phyloP scores from a whole-genome alignment of 345 rosid genomes.

The Populus nigra region DNA sequence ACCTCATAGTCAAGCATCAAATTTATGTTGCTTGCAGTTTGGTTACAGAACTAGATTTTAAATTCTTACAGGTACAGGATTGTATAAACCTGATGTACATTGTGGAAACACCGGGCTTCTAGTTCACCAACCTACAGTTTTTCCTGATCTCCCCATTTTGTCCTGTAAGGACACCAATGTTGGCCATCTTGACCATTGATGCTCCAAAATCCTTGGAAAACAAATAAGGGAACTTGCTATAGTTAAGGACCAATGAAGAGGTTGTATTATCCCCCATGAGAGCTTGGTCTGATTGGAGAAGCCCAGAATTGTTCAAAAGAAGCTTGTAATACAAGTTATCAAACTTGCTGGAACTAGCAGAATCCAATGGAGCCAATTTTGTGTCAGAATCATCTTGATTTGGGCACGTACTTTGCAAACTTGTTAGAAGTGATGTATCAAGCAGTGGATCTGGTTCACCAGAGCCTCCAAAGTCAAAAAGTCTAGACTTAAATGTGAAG shows the following conservation, averaged over 20 bases:
- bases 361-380: conserved; percentile 49
- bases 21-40: background rate
- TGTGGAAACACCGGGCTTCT: conserved; percentile 6
- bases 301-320: conserved; percentile 45
- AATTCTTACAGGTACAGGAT: background rate
- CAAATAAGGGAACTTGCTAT: conserved; percentile 44
- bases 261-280: conserved; percentile 50
- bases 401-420: conserved; percentile 49
- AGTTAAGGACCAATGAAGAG: conserved; percentile 56
- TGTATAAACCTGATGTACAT: background rate
- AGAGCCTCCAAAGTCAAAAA: conserved; percentile 51
- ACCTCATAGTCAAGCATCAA: background rate
- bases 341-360: conserved; percentile 33
- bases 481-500: conserved; percentile 59
- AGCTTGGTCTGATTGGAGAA: conserved; percentile 70
- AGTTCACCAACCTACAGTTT: conserved; percentile 62
- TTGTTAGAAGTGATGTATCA: conserved; percentile 43
- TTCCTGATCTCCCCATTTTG: conserved; percentile 70
- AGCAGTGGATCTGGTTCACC: conserved; percentile 60
- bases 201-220: conserved; percentile 60
- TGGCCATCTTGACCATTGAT: conserved; percentile 87
- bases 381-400: conserved; percentile 45
- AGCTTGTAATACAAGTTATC: conserved; percentile 55
- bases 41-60: background rate
- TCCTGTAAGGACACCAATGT: conserved; percentile 73